Evolutionary conservation across 2,329 filamentous ascomycete species (phyloP).

Genomic region (Cladosporium sp.): DNA sequence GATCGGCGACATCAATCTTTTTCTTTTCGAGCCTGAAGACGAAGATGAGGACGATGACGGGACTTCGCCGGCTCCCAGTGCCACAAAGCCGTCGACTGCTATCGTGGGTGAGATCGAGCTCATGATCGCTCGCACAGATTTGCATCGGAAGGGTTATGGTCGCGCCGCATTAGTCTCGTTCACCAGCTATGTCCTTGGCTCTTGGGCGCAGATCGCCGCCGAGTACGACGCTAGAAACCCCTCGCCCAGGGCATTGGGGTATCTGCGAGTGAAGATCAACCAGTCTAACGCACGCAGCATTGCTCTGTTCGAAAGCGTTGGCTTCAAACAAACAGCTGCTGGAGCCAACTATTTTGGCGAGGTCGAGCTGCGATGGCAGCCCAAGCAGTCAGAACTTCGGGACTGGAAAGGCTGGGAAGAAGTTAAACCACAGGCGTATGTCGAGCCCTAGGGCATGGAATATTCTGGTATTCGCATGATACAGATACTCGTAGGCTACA

Average conservation of each 20-base stretch:
- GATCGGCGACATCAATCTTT: constrained; percentile 56
- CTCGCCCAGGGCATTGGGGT: constrained; percentile 29
- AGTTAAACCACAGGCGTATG: constrained; percentile 12
- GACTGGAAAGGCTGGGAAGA: constrained; percentile 17
- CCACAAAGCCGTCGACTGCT: neutral
- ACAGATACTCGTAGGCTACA: constrained; percentile 11
- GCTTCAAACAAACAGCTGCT: constrained; percentile 47
- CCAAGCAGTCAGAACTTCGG: constrained; percentile 14
- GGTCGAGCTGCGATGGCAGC: constrained; percentile 49
- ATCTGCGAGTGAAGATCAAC: constrained; percentile 58
- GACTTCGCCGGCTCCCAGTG: neutral
- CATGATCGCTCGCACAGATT: constrained; percentile 64
- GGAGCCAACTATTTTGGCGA: constrained; percentile 62
- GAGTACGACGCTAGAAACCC: constrained; percentile 42
- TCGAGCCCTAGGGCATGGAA: neutral
- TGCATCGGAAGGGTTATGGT: constrained; percentile 60
- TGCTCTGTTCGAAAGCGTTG: constrained; percentile 53
- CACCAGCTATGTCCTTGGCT: constrained; percentile 57
- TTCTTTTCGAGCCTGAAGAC: constrained; percentile 56
- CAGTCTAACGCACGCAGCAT: constrained; percentile 52
- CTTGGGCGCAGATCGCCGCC: constrained; percentile 49
- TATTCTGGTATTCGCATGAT: constrained; percentile 6
- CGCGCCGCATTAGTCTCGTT: constrained; percentile 60
- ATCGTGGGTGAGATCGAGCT: constrained; percentile 72
- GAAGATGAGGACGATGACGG: constrained; percentile 35